Percentiles rank a stretch among this genome's conserved stretches.
Conservation (phyloP, 2,329 filamentous ascomycete genomes). For the Aspergillus sp. region DNA sequence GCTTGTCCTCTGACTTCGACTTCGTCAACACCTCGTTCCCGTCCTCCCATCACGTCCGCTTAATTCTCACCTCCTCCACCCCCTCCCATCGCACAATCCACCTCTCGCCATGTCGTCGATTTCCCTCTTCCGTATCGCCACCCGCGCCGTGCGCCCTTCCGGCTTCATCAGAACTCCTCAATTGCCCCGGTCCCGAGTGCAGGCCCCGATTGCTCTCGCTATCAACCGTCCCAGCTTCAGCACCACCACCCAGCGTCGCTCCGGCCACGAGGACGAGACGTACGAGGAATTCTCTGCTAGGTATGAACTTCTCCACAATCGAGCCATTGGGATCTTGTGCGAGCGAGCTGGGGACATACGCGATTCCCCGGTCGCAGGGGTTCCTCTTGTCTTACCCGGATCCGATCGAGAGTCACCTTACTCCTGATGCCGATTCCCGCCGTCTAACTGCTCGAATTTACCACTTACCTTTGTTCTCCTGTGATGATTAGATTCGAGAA, state of each 20-base stretch:
- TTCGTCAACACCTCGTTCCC: conserved; percentile 22
- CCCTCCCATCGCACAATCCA: conserved; percentile 24
- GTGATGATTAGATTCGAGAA: conserved; percentile 82
- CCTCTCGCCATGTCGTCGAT: conserved; percentile 61
- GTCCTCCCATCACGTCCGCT: conserved; percentile 2
- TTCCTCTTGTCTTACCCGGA: neutral
- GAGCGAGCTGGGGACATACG: conserved; percentile 9
- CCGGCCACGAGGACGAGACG: conserved; percentile 82
- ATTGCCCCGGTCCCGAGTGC: conserved; percentile 59
- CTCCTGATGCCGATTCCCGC: conserved; percentile 9
- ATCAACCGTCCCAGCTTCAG: conserved; percentile 61
- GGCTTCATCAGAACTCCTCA: conserved; percentile 64
- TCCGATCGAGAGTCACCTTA: neutral
- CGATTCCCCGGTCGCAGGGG: conserved; percentile 14
- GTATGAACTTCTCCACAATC: conserved; percentile 54
- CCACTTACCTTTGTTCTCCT: conserved; percentile 27
- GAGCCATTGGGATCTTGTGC: conserved; percentile 24
- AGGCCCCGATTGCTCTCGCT: conserved; percentile 54
- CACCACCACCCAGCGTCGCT: conserved; percentile 56
- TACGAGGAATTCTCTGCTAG: conserved; percentile 98
- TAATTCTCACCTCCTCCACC: conserved; percentile 10
- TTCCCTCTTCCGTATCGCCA: conserved; percentile 68
- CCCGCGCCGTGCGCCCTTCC: conserved; percentile 60
- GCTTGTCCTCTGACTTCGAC: conserved; percentile 23
- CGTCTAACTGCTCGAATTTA: neutral